A percentile compares a stretch with the other conserved stretches of the same genome.
These are phyloP conservation scores for Mycena filopes DNA, from an alignment of 768 basidiomycete genomes.

Conservation along the genomic window DNA sequence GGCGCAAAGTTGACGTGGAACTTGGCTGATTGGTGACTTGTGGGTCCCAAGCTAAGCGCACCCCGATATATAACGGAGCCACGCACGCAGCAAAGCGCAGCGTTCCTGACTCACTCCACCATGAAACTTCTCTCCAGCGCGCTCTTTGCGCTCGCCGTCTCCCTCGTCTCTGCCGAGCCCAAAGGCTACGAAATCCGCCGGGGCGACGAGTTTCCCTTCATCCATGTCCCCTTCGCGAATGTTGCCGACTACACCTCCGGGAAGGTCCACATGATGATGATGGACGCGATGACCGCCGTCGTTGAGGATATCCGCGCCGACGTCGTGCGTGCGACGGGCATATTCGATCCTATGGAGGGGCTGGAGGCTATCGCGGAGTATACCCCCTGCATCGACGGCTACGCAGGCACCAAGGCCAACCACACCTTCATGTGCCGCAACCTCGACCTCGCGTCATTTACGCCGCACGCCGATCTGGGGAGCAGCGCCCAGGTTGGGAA, in stretches of 20 bases:
- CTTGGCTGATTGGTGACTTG: no score
- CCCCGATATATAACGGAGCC: neutral
- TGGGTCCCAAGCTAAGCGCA: no score
- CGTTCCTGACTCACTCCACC: neutral
- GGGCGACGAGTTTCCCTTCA: conserved; percentile 28
- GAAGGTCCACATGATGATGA: conserved; percentile 30
- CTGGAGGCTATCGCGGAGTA: conserved; percentile 16
- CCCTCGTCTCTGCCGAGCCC: neutral
- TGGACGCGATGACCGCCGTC: conserved; percentile 27
- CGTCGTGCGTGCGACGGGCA: conserved; percentile 19
- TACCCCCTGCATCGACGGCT: conserved; percentile 27
- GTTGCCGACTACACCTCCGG: conserved; percentile 27
- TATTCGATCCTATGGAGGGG: conserved; percentile 26
- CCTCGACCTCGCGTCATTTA: conserved; percentile 29
- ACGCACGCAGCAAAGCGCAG: neutral
- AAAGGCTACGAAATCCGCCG: conserved; percentile 6
- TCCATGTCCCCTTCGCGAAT: conserved; percentile 26
- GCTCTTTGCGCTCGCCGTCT: neutral
- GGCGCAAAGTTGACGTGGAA: no score
- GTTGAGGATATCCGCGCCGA: conserved; percentile 23
- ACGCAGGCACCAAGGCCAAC: conserved; percentile 12
- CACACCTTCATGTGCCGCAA: conserved; percentile 28
- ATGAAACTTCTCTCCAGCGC: neutral
- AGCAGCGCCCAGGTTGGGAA: conserved; percentile 22
- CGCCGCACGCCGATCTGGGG: conserved; percentile 25